Conservation (phyloP, 495 filamentous ascomycete genomes). For the Aspergillus biplanus region DNA sequence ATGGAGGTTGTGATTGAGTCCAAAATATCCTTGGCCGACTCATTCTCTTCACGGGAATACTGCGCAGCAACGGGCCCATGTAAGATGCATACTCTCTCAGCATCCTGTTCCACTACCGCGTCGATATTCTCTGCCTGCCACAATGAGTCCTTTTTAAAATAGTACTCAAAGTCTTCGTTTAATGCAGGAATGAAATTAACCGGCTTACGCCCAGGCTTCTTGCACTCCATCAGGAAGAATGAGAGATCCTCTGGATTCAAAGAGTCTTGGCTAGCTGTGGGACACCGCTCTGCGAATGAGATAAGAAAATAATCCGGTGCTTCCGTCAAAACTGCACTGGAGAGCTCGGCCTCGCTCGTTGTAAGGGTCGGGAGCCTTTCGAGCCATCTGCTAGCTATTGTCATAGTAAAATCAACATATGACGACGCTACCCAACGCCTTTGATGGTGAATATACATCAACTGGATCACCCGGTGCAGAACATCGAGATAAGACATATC, state of each 20-base stretch:
- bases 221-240: slow-evolving; percentile 36
- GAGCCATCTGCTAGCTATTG: slow-evolving; percentile 33
- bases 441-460: slow-evolving; percentile 42
- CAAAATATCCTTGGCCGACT: slow-evolving; percentile 37
- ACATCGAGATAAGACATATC: slow-evolving; percentile 48
- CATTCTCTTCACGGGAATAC: slow-evolving; percentile 30
- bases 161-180: slow-evolving; percentile 46
- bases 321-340: neutral
- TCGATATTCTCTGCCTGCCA: slow-evolving; percentile 50
- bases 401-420: slow-evolving; percentile 31
- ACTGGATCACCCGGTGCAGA: slow-evolving; percentile 31
- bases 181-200: slow-evolving; percentile 43
- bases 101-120: slow-evolving; percentile 42
- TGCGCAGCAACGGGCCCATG: slow-evolving; percentile 45
- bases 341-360: neutral
- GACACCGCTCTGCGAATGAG: slow-evolving; percentile 22
- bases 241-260: slow-evolving; percentile 39
- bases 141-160: slow-evolving; percentile 50
- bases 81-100: slow-evolving; percentile 41
- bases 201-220: slow-evolving; percentile 36
- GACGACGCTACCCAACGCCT: slow-evolving; percentile 43
- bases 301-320: slow-evolving; percentile 21
- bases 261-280: slow-evolving; percentile 26
- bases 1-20: slow-evolving; percentile 28
- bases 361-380: slow-evolving; percentile 22